These are phyloP conservation scores for Gentiana straminea DNA, from an alignment of 257 asterid genomes.

Conservation along the genomic window DNA sequence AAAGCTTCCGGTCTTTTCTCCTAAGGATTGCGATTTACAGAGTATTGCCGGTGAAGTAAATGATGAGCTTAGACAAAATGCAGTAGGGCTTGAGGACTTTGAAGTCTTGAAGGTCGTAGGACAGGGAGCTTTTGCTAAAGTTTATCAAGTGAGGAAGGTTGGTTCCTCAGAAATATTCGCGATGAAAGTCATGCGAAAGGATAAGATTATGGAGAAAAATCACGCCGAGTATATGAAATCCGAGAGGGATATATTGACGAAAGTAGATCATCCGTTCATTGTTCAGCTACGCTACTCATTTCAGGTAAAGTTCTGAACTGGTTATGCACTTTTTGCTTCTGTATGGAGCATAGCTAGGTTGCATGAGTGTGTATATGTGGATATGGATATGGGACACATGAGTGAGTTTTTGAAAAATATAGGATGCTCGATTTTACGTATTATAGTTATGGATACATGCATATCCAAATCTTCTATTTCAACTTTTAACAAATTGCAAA, in stretches of 20 bases:
- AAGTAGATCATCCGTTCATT: conserved; percentile 61
- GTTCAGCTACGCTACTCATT: conserved; percentile 71
- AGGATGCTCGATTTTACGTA: no score
- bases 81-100: conserved; percentile 58
- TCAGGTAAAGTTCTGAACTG: conserved; percentile 32
- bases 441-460: no score
- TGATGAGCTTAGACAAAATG: conserved; percentile 16
- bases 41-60: conserved; percentile 7
- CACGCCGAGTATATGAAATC: conserved; percentile 63
- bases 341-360: no score
- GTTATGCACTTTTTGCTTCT: no score
- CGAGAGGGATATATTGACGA: conserved; percentile 70
- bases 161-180: conserved; percentile 63
- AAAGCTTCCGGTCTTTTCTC: conserved; percentile 13
- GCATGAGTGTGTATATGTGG: no score
- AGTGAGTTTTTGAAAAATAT: no score
- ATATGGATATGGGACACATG: no score
- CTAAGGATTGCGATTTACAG: conserved; percentile 13
- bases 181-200: conserved; percentile 79
- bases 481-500: no score
- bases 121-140: conserved; percentile 81
- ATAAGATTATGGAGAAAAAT: conserved; percentile 66
- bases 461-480: no score
- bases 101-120: conserved; percentile 69
- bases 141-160: conserved; percentile 60